Percentiles rank a stretch among this genome's conserved stretches.
Evolutionary conservation across 768 basidiomycete species (phyloP).

Genomic region (Boletales sp.): DNA sequence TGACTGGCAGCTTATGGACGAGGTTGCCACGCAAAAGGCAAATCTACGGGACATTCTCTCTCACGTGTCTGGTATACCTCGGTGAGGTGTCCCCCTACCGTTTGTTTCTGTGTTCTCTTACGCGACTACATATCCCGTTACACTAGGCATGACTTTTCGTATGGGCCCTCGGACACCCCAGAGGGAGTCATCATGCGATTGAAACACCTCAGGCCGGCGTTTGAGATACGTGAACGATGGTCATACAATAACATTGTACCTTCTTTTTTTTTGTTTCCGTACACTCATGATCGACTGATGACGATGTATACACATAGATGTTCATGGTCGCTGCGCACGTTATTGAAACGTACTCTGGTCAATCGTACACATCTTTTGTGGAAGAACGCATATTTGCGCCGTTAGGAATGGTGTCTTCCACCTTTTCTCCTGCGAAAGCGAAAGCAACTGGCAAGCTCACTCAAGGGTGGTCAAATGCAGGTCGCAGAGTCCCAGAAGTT

Average conservation of each 20-base stretch:
- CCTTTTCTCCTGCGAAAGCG: constrained; percentile 35
- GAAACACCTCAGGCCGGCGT: constrained; percentile 28
- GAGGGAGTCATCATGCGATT: constrained; percentile 21
- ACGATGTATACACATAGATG: constrained; percentile 31
- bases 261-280: background rate
- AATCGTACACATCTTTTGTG: constrained; percentile 38
- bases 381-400: constrained; percentile 39
- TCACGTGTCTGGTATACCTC: constrained; percentile 39
- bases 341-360: constrained; percentile 30
- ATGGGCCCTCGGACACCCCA: constrained; percentile 26
- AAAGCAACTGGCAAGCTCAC: constrained; percentile 28
- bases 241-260: constrained; percentile 38
- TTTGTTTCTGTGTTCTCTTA: background rate
- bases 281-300: background rate
- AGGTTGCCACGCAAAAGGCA: constrained; percentile 34
- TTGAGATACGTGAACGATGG: constrained; percentile 36
- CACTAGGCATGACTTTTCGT: constrained; percentile 34
- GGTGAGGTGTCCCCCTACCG: constrained; percentile 19
- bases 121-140: background rate
- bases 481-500: constrained; percentile 32
- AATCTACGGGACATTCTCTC: constrained; percentile 37
- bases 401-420: constrained; percentile 39
- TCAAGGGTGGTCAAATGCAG: constrained; percentile 31
- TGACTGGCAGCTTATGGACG: constrained; percentile 40
- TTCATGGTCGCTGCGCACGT: constrained; percentile 34